These are phyloP conservation scores for Umbelopsis sp. DNA, from an alignment of 192 early-diverging fungal species.

Conservation along the genomic window DNA sequence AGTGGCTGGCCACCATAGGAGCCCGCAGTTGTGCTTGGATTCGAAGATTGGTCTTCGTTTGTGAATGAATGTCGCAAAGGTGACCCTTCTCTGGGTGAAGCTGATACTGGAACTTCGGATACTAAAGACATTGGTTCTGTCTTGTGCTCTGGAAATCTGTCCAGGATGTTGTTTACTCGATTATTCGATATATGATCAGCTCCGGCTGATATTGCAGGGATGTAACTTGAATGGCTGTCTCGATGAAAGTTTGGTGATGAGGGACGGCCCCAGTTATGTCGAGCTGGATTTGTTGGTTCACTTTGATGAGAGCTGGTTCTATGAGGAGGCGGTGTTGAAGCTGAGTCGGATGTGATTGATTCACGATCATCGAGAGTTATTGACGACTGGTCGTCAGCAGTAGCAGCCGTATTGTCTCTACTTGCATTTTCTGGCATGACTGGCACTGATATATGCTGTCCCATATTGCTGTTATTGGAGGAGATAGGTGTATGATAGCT, in stretches of 20 bases:
- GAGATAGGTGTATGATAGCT: neutral
- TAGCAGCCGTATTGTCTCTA: neutral
- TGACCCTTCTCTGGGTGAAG: slow-evolving; percentile 9
- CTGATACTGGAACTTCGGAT: slow-evolving; percentile 16
- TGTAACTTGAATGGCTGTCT: neutral
- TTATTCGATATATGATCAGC: neutral
- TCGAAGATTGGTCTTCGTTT: neutral
- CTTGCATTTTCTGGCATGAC: neutral
- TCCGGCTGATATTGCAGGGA: neutral
- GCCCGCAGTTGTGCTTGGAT: neutral
- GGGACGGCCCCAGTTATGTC: neutral
- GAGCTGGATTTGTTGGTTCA: neutral
- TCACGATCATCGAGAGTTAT: slow-evolving; percentile 2
- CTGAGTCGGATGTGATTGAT: slow-evolving; percentile 18
- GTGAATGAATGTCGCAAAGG: slow-evolving; percentile 11
- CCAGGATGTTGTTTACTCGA: neutral
- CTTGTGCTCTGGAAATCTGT: slow-evolving; percentile 8
- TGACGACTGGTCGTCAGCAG: neutral
- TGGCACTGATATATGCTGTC: slow-evolving; percentile 12
- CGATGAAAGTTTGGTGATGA: neutral
- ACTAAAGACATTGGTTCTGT: neutral
- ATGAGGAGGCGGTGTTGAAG: neutral
- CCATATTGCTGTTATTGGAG: slow-evolving; percentile 7
- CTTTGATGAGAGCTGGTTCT: neutral
- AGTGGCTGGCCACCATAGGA: neutral